phyloP scores from a whole-genome alignment of 139 green algal species.

The Chlamydomonas asymmetrica region DNA sequence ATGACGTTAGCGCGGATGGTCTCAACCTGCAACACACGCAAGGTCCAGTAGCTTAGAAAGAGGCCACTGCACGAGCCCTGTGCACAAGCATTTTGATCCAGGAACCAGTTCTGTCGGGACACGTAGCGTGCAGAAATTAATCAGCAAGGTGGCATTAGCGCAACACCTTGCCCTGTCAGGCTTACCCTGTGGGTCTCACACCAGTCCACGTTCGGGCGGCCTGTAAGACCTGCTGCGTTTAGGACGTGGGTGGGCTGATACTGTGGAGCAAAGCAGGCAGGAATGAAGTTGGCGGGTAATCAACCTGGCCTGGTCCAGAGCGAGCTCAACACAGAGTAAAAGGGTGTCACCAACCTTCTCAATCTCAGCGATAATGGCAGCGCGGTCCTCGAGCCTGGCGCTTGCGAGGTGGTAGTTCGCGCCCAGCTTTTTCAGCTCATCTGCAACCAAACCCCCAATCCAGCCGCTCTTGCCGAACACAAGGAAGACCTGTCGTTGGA shows the following conservation, averaged over 20 bases:
- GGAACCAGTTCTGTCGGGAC: too few species aligned
- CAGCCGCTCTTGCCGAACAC: constrained; percentile 86
- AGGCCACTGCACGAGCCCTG: too few species aligned
- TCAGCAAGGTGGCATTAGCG: too few species aligned
- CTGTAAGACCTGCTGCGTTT: constrained; percentile 93
- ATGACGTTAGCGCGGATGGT: constrained; percentile 94
- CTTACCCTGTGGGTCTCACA: constrained; percentile 94
- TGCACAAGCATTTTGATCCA: too few species aligned
- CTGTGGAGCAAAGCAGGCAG: background rate
- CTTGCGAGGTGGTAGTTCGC: constrained; percentile 83
- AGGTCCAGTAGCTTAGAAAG: too few species aligned
- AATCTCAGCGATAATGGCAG: constrained; percentile 84
- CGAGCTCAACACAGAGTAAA: too few species aligned
- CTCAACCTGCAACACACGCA: constrained; percentile 88
- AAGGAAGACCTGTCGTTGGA: constrained; percentile 66
- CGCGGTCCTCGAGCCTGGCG: constrained; percentile 84
- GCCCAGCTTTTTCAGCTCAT: constrained; percentile 79
- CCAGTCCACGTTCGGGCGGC: constrained; percentile 97
- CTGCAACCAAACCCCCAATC: constrained; percentile 87
- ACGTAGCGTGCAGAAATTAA: too few species aligned
- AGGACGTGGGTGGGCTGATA: constrained; percentile 93
- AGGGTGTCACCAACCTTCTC: constrained; percentile 80
- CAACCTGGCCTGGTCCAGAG: too few species aligned
- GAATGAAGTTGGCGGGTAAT: too few species aligned
- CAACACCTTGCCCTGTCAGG: too few species aligned